Base-by-base conservation (phyloP, 1,284 basidiomycete species). In the Caloboletus firmus region DNA sequence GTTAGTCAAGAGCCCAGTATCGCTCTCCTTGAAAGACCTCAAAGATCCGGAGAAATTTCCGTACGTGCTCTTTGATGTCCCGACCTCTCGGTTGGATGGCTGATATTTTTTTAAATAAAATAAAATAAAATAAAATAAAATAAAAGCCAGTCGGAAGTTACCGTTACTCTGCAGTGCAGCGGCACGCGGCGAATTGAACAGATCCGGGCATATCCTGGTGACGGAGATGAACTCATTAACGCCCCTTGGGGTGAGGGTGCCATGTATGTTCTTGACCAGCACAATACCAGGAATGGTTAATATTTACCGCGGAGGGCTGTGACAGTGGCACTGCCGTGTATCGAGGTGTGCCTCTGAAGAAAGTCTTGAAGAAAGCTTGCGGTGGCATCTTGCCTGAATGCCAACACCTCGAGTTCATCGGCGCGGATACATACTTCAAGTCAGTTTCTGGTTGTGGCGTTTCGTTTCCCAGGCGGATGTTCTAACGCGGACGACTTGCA, bases 351-450 rank as follows among this genome's bases (percentile, higher is more conserved):
- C 71, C 79, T 4, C 65, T 82, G 26, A 80, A 81, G 71, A 80
- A 80, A 56, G 75, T 82, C 8, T 72, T 82, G 49, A 81, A 82
- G 63, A 62, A 71, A 26, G 80, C 79, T 1, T 82, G 79, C 58
- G 79, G 78, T 8, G 81, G 80, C 24, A 65, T 81, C 34, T 62
- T 72, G 15, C 76, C 78, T 15, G 76, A 79, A 49, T 77, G 76
- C 50, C 62, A 77, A 59, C 79, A 82, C 57, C 68, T 82, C 57
- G 81, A 83, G 61, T 79, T 82, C 63, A 76, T 82, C 54, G 79
- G 81, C 24, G 80, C 79, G 2, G 80, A 82, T 56, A 82, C 80
- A 4, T 82, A 82, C 62, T 82, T 82, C 74, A 82, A 82, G 79
- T 77, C 52, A 49, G 72, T 62, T 13, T 32, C 26, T 34, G 17